Evolutionary conservation across 257 asterid genomes (phyloP), one percentile per base, ranked within the genome.

Genomic region (Cinchona pubescens): DNA sequence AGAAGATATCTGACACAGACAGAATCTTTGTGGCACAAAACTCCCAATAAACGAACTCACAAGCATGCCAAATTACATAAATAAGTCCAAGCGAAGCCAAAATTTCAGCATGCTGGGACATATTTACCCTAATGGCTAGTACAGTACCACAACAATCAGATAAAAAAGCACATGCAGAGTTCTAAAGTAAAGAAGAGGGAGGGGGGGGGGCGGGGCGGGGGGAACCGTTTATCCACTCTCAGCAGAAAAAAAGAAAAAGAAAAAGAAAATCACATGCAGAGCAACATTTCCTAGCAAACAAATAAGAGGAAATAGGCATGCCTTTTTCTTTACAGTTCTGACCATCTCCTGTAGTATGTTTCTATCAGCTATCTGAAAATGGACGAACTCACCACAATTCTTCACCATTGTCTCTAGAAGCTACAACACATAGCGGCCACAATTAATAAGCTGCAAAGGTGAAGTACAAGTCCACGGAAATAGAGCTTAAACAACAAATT

Each of bases 351-450:
- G 99, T 72, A 90, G 85, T 78, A 95, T 87, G 81, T 82, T 88
- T 68, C 93, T 88, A 73, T 92, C 99, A 35, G 89, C 98, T 77
- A 95, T 89, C 85, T 90, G 99, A 67, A 91, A 90, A 86, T 95
- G 99, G 82, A 91, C 87, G 68, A 75, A 86, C 84, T 93, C 98
- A 30, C 96, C 98, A 80, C 99, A 92, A 89, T 95, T 95, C 92
- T 95, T 92, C 84, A 95, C 95, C 94, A 95, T 90, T 75, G 91
- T 91, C 90, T 95, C 98, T 83, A 92, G 88, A 81, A 95, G 96
- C 99, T 92, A 73, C 48, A 61, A 74, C 29, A 77, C 49, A 69
- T 62, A 37, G 64, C 4, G 37, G 13, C 76, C 71, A 77, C 34
- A 38, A 72, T 68, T 78, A 73, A 72, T 29, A 75, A 59, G 34